Base-by-base conservation (phyloP, 2,329 filamentous ascomycete species). In the Trichoderma oligosporum region DNA sequence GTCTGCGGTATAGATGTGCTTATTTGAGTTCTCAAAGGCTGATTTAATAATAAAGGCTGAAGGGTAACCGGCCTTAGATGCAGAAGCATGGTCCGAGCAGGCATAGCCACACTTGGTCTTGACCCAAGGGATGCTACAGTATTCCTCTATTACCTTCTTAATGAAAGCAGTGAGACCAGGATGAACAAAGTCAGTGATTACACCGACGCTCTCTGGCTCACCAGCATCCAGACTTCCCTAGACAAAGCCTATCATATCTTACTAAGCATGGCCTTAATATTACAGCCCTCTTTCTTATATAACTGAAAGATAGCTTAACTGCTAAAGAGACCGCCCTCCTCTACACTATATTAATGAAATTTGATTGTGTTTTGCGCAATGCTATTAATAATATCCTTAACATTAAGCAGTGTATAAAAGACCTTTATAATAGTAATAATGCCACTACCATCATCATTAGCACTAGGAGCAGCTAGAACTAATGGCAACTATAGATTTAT, bases 231-330 rank as follows among this genome's bases (percentile, higher is more conserved):
- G 75, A 0, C 91, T 96, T 66, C 86, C 86, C 70, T 92, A 84
- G 4, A 91, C 82, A 70, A 88, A 97, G 16, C 93, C 93, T 1
- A 91, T 96, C 93, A 97, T 97, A 73, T 97, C 93, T 74, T 97
- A 93, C 76, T 97, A 55, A 97, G 82, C 94, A 97, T 97, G 33
- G 93, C 93, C 76, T 93, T 95, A 71, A 97, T 81, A 63, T 93
- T 85, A 24, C 86, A 82, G 29, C 82, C 80, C 20, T 82, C 74
- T 70, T 86, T 84, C 73, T 89, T 85, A 68, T 97, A 97, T 7
- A 82, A 76, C 49, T 82, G 80, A 78, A 97, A 97, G 71, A 97
- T 89, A 54, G 89, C 92, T 71, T 96, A 91, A 66, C 88, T 93
- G 59, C 91, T 92, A 3, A 96, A 81, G 44, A 96, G 78, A 31